Evolutionary conservation across 1,284 basidiomycete species (phyloP).

Genomic region (Ganoderma multipileum): DNA sequence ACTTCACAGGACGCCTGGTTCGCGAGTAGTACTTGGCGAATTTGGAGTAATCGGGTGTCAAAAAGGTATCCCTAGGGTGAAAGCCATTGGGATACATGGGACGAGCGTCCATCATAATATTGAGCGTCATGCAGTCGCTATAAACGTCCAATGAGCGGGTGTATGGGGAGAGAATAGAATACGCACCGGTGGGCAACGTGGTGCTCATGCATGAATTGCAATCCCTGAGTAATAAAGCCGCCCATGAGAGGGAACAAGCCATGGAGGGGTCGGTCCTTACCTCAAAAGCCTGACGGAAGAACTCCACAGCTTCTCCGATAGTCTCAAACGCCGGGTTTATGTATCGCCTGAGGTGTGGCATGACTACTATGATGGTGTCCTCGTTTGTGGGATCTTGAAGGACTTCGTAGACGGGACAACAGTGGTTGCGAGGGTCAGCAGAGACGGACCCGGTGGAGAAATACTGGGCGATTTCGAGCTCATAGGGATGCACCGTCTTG

Average conservation of each 20-base stretch:
- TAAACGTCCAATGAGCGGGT: neutral
- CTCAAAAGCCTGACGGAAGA: conserved; percentile 39
- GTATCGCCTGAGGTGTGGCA: conserved; percentile 35
- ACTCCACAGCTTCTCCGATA: conserved; percentile 39
- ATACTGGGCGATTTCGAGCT: conserved; percentile 27
- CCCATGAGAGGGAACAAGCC: conserved; percentile 34
- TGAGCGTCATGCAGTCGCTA: conserved; percentile 46
- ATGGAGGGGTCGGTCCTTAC: conserved; percentile 25
- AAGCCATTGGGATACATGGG: conserved; percentile 37
- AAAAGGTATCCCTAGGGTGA: conserved; percentile 31
- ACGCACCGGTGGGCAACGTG: conserved; percentile 29
- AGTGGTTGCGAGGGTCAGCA: conserved; percentile 37
- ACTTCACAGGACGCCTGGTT: conserved; percentile 38
- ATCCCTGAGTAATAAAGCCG: conserved; percentile 29
- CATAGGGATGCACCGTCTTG: conserved; percentile 6
- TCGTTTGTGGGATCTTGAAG: conserved; percentile 30
- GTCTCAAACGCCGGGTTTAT: conserved; percentile 34
- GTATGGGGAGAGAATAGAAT: neutral
- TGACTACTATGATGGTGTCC: conserved; percentile 33
- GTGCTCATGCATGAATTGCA: conserved; percentile 26
- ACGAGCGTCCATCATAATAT: conserved; percentile 47
- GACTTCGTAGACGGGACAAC: conserved; percentile 36
- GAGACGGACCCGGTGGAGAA: conserved; percentile 16
- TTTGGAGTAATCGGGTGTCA: conserved; percentile 27
- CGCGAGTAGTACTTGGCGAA: conserved; percentile 36